Conservation (phyloP, 2,329 filamentous ascomycete species). For the Talaromyces marneffei region DNA sequence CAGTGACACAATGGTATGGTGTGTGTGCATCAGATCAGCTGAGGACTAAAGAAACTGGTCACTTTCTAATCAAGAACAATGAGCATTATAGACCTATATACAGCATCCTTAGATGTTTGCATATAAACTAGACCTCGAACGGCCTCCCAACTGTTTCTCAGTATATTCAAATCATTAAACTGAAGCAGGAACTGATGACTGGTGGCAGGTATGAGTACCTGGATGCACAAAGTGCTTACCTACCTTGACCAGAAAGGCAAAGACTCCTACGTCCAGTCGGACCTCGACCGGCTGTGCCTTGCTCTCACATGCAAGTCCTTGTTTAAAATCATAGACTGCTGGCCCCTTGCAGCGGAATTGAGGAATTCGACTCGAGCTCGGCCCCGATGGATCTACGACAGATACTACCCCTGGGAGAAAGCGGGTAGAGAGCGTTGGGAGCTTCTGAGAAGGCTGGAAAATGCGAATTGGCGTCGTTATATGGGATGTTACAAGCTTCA, state of each 20-base stretch:
- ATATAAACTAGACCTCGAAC: background rate
- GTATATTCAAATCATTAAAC: background rate
- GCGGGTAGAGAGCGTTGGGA: background rate
- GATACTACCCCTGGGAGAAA: background rate
- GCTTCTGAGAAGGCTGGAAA: background rate
- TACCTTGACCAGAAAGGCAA: background rate
- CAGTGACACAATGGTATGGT: background rate
- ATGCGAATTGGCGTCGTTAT: background rate
- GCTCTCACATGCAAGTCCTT: background rate
- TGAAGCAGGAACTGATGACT: background rate
- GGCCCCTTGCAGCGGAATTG: background rate
- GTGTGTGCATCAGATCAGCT: background rate
- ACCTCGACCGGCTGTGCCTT: background rate
- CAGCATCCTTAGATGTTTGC: background rate
- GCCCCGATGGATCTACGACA: background rate
- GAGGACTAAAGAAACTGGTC: background rate
- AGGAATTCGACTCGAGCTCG: background rate
- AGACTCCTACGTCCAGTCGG: background rate
- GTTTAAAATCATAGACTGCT: background rate
- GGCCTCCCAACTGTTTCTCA: too few species aligned
- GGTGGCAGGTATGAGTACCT: background rate
- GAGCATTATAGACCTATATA: background rate
- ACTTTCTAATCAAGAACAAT: background rate
- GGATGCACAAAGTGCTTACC: background rate
- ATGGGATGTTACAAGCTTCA: conserved; percentile 5